Percentiles rank a stretch among this genome's conserved stretches.
phyloP scores from a whole-genome alignment of 805 yeast genomes.

The Teunomyces panamensis region DNA sequence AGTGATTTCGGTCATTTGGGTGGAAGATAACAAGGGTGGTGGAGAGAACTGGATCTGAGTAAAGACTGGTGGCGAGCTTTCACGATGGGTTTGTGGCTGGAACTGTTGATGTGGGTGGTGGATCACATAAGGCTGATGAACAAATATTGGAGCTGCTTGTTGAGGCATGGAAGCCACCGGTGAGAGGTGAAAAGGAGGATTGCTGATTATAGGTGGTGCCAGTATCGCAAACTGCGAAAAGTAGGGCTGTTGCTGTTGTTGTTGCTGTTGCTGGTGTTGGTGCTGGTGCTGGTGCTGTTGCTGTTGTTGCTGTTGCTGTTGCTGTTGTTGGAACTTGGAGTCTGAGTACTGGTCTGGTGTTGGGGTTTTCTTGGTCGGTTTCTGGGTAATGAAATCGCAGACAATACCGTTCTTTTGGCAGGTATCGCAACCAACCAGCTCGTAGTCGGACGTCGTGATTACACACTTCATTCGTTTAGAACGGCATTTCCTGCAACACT shows the following conservation, averaged over 20 bases:
- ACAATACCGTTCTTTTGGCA: constrained; percentile 19
- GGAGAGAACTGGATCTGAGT: neutral
- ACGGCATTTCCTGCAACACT: constrained; percentile 32
- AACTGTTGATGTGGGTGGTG: neutral
- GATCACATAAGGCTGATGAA: neutral
- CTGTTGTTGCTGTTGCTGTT: neutral
- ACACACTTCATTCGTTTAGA: constrained; percentile 26
- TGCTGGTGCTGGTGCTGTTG: neutral
- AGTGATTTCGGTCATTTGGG: constrained; percentile 11
- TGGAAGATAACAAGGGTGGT: no score
- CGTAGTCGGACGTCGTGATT: constrained; percentile 23
- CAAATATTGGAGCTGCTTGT: no score
- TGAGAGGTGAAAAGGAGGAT: neutral
- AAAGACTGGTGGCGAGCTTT: neutral
- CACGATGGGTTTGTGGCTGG: neutral
- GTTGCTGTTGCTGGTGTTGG: neutral
- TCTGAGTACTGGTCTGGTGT: neutral
- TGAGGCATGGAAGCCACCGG: no score
- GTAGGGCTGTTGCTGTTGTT: neutral
- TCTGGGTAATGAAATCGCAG: constrained; percentile 13
- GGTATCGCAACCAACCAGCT: constrained; percentile 24
- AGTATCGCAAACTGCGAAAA: neutral
- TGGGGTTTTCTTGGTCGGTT: neutral
- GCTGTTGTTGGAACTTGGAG: neutral
- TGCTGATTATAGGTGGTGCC: neutral